Conservation (phyloP, 2,329 filamentous ascomycete genomes). For the Gliomastix tumulicola region DNA sequence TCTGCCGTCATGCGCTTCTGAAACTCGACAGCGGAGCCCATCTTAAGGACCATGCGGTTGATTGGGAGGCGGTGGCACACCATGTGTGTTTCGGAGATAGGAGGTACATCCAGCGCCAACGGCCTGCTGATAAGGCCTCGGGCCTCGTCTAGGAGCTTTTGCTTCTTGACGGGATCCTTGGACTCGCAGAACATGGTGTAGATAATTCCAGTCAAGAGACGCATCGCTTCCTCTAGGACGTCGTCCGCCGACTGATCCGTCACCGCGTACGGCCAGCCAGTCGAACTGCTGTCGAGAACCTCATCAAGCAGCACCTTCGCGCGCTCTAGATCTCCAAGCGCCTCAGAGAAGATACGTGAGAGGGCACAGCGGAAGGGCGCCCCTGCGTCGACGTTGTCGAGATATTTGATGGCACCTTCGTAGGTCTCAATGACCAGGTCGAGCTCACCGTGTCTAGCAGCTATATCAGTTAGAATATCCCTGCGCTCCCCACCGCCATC, state of each 20-base stretch:
- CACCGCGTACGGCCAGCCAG: constrained; percentile 11
- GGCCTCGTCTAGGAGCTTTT: constrained; percentile 7
- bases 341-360: too few species aligned
- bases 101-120: constrained; percentile 12
- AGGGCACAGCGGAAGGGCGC: constrained; percentile 13
- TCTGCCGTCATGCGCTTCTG: constrained; percentile 11
- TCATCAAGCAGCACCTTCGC: constrained; percentile 11
- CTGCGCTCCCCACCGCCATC: too few species aligned
- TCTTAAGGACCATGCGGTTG: constrained; percentile 14
- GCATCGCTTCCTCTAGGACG: constrained; percentile 7
- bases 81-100: constrained; percentile 5
- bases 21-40: constrained; percentile 12
- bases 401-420: constrained; percentile 11
- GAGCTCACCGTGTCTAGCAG: constrained; percentile 8
- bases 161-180: constrained; percentile 10
- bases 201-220: constrained; percentile 9
- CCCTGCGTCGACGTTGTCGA: constrained; percentile 16
- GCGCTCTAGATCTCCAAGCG: constrained; percentile 9
- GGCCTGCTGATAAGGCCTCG: constrained; percentile 9
- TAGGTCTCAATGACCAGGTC: constrained; percentile 14
- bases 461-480: constrained; percentile 8
- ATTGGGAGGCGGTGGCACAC: constrained; percentile 7
- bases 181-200: constrained; percentile 12
- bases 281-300: constrained; percentile 11
- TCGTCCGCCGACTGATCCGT: constrained; percentile 9